Evolutionary conservation across 768 basidiomycete species (phyloP), one percentile per base, ranked within the genome.

Genomic region (Kwoniella bestiolae): DNA sequence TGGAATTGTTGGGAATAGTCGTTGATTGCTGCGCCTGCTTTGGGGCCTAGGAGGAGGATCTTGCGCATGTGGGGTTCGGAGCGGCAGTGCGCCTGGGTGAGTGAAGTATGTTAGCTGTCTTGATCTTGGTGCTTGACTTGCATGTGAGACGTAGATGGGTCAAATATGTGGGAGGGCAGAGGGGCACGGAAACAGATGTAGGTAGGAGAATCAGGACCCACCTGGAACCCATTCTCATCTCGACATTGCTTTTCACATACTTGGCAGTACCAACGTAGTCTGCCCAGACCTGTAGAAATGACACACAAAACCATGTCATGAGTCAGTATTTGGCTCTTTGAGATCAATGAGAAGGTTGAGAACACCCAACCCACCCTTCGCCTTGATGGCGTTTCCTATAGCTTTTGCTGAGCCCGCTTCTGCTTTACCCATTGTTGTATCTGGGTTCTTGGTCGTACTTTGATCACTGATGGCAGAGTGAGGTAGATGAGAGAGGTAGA

Each of bases 231-330:
- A 82, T 99, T 99, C 84, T 98, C 96, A 82, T 98, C 79, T 29
- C 94, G 85, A 81, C 95, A 98, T 82, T 98, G 95, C 80, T 99
- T 99, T 85, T 97, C 84, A 86, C 96, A 98, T 71, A 98, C 92
- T 85, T 99, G 95, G 77, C 95, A 98, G 83, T 91, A 99, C 95
- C 94, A 98, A 68, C 94, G 87, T 69, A 98, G 87, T 76, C 93
- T 88, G 82, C 96, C 95, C 53, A 95, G 85, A 73, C 94, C 75
- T 75, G 12, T 56, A n/a, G 41, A 8, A 47, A 21, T 34, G 31
- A n/a, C 0, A n/a, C n/a, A n/a, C n/a, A n/a, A n/a, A n/a, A n/a
- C n/a, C n/a, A n/a, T n/a, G n/a, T n/a, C n/a, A n/a, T n/a, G n/a
- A n/a, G n/a, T n/a, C n/a, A n/a, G n/a, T n/a, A n/a, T n/a, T n/a